Conservation (phyloP, 352 stramenopile genomes). For the Globisporangium megalacanthum region DNA sequence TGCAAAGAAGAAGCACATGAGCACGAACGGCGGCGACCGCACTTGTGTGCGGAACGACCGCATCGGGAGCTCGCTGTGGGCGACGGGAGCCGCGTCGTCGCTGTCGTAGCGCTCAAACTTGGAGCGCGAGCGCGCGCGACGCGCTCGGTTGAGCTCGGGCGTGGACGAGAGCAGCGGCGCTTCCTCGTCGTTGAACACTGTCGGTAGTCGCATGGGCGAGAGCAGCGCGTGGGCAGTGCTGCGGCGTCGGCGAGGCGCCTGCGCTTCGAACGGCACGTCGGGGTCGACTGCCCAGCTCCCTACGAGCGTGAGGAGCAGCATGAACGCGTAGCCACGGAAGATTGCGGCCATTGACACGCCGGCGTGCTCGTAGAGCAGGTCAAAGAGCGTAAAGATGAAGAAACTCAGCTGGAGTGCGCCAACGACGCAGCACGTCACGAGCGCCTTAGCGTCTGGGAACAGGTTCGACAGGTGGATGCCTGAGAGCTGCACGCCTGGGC, state of each 20-base stretch:
- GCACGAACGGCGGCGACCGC: slow-evolving; percentile 54
- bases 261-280: slow-evolving; percentile 36
- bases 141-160: slow-evolving; percentile 38
- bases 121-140: slow-evolving; percentile 14
- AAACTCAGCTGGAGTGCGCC: slow-evolving; percentile 68
- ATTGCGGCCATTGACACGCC: slow-evolving; percentile 34
- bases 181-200: slow-evolving; percentile 57
- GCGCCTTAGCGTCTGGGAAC: slow-evolving; percentile 57
- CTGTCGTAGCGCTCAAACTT: slow-evolving; percentile 18
- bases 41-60: slow-evolving; percentile 65
- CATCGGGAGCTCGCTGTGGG: slow-evolving; percentile 23
- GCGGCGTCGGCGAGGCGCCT: slow-evolving; percentile 1
- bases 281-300: slow-evolving; percentile 51
- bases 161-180: slow-evolving; percentile 39
- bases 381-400: slow-evolving; percentile 66
- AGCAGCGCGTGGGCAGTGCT: slow-evolving; percentile 37
- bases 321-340: slow-evolving; percentile 44
- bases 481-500: slow-evolving; percentile 57
- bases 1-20: slow-evolving; percentile 70
- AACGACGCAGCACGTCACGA: slow-evolving; percentile 69
- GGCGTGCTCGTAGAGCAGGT: slow-evolving; percentile 34
- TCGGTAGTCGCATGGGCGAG: slow-evolving; percentile 48
- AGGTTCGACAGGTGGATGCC: slow-evolving; percentile 75
- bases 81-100: slow-evolving; percentile 8
- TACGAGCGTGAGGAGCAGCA: slow-evolving; percentile 45